Conservation (phyloP, 768 basidiomycete genomes). For the Boletellus ananas region DNA sequence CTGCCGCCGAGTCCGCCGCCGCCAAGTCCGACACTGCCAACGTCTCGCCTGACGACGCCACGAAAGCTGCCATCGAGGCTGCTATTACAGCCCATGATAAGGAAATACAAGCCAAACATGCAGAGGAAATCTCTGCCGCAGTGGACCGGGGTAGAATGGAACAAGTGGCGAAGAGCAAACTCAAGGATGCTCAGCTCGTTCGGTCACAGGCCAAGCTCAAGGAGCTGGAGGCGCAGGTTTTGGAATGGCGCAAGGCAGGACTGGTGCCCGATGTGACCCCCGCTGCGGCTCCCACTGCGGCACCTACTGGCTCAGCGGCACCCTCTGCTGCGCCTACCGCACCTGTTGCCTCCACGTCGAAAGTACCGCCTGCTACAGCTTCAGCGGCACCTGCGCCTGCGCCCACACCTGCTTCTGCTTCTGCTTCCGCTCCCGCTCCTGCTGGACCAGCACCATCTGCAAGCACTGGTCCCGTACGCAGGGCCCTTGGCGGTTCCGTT, state of each 20-base stretch:
- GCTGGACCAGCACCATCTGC: slow-evolving; percentile 19
- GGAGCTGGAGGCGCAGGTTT: slow-evolving; percentile 62
- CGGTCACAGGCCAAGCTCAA: slow-evolving; percentile 59
- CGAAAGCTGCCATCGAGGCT: slow-evolving; percentile 47
- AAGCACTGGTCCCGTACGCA: slow-evolving; percentile 30
- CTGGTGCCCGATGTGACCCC: slow-evolving; percentile 37
- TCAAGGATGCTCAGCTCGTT: slow-evolving; percentile 71
- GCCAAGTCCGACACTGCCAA: slow-evolving; percentile 34
- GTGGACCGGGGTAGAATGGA: slow-evolving; percentile 70
- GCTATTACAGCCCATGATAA: slow-evolving; percentile 49
- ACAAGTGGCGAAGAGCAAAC: slow-evolving; percentile 51
- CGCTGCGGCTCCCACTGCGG: slow-evolving; percentile 25
- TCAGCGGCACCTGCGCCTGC: slow-evolving; percentile 14
- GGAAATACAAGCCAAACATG: slow-evolving; percentile 43
- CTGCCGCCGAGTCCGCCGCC: slow-evolving; percentile 47
- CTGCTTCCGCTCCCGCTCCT: neutral
- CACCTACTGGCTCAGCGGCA: slow-evolving; percentile 9
- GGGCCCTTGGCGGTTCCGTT: slow-evolving; percentile 29
- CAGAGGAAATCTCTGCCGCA: slow-evolving; percentile 58
- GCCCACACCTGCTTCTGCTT: neutral
- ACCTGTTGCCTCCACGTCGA: slow-evolving; percentile 26
- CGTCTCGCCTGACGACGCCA: slow-evolving; percentile 27
- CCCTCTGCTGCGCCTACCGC: slow-evolving; percentile 27
- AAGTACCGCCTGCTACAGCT: slow-evolving; percentile 2
- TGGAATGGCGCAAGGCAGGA: slow-evolving; percentile 52